phyloP scores from a whole-genome alignment of 1,284 basidiomycete species.

The Ceratobasidium papillatum region DNA sequence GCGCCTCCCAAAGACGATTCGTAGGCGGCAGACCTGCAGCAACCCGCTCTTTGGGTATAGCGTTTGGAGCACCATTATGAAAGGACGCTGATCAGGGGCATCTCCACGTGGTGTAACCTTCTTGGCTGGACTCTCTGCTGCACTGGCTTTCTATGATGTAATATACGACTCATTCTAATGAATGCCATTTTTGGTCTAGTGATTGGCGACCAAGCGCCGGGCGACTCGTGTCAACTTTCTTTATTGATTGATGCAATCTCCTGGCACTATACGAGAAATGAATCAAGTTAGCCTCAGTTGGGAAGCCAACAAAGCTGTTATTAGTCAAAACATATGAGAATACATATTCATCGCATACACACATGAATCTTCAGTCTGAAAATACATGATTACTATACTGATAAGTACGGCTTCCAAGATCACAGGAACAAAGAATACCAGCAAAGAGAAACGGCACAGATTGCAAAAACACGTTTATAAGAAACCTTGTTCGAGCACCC shows the following conservation, averaged over 20 bases:
- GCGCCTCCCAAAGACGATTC: slow-evolving; percentile 32
- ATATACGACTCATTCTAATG: neutral
- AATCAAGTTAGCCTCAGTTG: too few species aligned
- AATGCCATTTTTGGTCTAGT: neutral
- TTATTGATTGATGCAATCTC: neutral
- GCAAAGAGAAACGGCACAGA: neutral
- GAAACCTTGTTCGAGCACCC: too few species aligned
- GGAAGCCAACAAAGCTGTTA: too few species aligned
- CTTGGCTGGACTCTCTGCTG: neutral
- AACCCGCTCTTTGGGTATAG: neutral
- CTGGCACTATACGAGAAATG: too few species aligned
- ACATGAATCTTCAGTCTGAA: neutral
- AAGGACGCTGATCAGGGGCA: neutral
- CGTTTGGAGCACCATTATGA: neutral
- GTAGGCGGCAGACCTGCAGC: neutral
- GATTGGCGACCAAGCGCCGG: neutral
- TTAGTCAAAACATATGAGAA: neutral
- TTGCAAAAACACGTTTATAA: neutral
- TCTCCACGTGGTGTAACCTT: neutral
- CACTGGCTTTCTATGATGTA: neutral
- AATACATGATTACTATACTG: neutral
- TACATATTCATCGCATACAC: neutral
- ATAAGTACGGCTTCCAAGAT: neutral
- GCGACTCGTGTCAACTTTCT: too few species aligned
- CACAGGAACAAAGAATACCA: neutral